Evolutionary conservation across 306 rosid genomes (phyloP).

Genomic region (Alnus rubra): DNA sequence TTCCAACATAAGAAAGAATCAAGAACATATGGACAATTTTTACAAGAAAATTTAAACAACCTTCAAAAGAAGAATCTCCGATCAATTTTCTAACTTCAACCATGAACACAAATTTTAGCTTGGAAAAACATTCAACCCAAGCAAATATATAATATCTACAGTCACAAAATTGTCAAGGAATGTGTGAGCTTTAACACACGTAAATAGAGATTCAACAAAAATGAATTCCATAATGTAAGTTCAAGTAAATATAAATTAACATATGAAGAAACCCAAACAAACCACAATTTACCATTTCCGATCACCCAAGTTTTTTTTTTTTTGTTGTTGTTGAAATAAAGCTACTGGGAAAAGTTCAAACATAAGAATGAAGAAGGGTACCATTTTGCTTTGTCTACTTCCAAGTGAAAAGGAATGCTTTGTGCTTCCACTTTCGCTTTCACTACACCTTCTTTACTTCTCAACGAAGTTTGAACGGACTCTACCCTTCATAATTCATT

Average conservation of each 20-base stretch:
- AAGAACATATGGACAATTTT: no score
- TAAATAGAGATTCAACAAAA: neutral
- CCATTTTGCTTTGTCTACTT: constrained; percentile 29
- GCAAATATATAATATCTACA: neutral
- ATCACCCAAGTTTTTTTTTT: neutral
- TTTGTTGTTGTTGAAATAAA: no score
- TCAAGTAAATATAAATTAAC: neutral
- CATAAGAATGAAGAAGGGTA: neutral
- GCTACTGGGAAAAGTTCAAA: neutral
- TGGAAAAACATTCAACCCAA: neutral
- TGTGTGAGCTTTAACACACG: neutral
- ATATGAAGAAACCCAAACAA: neutral
- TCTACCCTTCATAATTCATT: neutral
- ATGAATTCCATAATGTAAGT: neutral
- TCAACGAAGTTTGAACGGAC: constrained; percentile 2
- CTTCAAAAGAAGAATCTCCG: no score
- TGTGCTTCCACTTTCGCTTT: neutral
- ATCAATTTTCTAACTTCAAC: neutral
- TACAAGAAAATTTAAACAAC: no score
- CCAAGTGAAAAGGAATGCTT: neutral
- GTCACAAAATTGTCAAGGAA: neutral
- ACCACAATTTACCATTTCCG: neutral
- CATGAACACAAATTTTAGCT: neutral
- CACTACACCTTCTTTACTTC: neutral
- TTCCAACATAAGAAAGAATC: no score